Evolutionary conservation across 257 asterid species (phyloP).

Genomic region (Fraxinus excelsior): DNA sequence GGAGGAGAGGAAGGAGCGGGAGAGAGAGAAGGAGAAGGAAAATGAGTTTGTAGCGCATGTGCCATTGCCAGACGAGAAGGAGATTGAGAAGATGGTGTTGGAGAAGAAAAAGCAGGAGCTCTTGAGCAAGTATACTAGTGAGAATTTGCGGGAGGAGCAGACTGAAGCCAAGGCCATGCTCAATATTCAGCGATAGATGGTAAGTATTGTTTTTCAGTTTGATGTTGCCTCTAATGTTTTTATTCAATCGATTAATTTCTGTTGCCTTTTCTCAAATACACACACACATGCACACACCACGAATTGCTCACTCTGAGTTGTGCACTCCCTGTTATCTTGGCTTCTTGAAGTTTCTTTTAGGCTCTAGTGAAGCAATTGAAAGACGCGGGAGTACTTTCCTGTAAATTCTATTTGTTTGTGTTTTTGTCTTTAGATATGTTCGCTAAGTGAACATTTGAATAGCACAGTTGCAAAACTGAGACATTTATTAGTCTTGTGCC

Average conservation of each 20-base stretch:
- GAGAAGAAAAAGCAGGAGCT: slow-evolving; percentile 91
- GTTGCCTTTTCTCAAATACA: neutral
- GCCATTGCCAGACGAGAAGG: slow-evolving; percentile 89
- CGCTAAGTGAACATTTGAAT: neutral
- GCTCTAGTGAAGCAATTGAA: neutral
- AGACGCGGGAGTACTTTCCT: neutral
- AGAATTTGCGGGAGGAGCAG: slow-evolving; percentile 69
- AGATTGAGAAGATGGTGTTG: slow-evolving; percentile 80
- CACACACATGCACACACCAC: neutral
- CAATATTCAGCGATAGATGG: slow-evolving; percentile 65
- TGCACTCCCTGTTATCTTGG: neutral
- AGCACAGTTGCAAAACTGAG: neutral
- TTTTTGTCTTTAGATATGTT: neutral
- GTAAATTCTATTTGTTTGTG: neutral
- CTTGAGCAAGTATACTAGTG: slow-evolving; percentile 77
- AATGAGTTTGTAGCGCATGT: slow-evolving; percentile 84
- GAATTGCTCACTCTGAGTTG: neutral
- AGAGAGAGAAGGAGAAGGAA: slow-evolving; percentile 67
- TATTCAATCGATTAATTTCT: neutral
- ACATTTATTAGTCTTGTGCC: neutral
- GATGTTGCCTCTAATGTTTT: neutral
- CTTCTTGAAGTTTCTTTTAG: neutral
- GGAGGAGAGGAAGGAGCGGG: slow-evolving; percentile 80
- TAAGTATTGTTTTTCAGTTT: slow-evolving; percentile 14
- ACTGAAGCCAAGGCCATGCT: slow-evolving; percentile 80